Evolutionary conservation across 176 grass and related monocot species (phyloP), one percentile per base, ranked within the genome.

Genomic region (Olyra latifolia): DNA sequence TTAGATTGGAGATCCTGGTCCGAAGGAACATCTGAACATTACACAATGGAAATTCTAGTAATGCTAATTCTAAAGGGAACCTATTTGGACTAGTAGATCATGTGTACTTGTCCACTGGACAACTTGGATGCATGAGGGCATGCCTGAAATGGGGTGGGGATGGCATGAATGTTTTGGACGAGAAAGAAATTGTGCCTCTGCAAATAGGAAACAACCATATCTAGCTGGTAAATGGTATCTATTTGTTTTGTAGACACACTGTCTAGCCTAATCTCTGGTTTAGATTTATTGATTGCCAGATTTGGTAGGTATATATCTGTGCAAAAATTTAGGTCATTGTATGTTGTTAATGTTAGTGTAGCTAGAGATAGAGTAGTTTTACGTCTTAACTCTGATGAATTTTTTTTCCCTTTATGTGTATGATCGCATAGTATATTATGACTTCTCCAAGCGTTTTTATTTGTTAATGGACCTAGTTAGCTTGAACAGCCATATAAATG

Each of bases 1-100:
- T 76, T 55, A 71, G 45, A 89, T 45, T 56, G 46, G 71, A 80
- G 82, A 70, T 46, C 76, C 62, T 68, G 55, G 44, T 47, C 19
- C 62, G 8, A 61, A 49, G 56, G 29, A 42, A 44, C 3, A 42
- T 42, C 11, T 40, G 59, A n/a, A 24, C 35, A 85, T 56, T 89
- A 39, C 70, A 71, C 76, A 62, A 22, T 22, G 78, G 70, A 27
- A 63, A 64, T 45, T 84, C 53, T 15, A 75, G 62, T 80, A 50
- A 50, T 4, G 17, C 3, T 29, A 71, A 35, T 19, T 16, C 9
- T 6, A 5, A 11, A 72, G 47, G 65, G 1, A 47, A 17, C 41
- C 17, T 50, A 8, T 14, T 80, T 75, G 52, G 23, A 68, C 80
- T 29, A 40, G 61, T 23, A 50, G 75, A 61, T 27, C 52, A 74